Conservation (phyloP, 2,329 filamentous ascomycete species). For the Sporothrix dimorphospora region DNA sequence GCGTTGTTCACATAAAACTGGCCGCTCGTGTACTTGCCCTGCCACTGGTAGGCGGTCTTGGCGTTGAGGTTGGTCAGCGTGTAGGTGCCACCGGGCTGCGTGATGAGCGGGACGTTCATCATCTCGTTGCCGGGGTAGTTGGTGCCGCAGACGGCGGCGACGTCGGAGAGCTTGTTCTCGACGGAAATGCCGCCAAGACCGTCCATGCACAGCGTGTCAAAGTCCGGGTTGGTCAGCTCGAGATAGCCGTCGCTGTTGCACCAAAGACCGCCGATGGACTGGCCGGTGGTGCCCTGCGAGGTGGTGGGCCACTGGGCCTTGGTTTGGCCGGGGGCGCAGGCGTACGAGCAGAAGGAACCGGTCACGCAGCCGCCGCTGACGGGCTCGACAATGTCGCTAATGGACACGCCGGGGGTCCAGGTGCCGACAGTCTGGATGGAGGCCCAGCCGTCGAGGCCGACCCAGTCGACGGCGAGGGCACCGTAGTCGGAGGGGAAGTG, state of each 20-base stretch:
- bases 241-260: constrained; percentile 77
- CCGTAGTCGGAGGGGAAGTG: constrained; percentile 82
- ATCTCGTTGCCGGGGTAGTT: constrained; percentile 93
- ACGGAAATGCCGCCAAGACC: constrained; percentile 73
- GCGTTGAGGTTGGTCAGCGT: constrained; percentile 76
- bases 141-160: constrained; percentile 84
- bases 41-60: constrained; percentile 75
- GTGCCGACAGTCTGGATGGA: constrained; percentile 69
- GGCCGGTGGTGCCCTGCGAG: constrained; percentile 74
- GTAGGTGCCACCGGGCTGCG: constrained; percentile 60
- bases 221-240: constrained; percentile 70
- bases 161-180: constrained; percentile 69
- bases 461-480: constrained; percentile 69
- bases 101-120: constrained; percentile 78
- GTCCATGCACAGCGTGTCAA: constrained; percentile 71
- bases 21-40: constrained; percentile 74
- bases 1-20: constrained; percentile 97
- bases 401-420: constrained; percentile 55
- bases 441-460: constrained; percentile 73
- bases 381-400: constrained; percentile 68
- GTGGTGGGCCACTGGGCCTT: constrained; percentile 83
- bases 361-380: constrained; percentile 63
- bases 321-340: constrained; percentile 87
- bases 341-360: constrained; percentile 84
- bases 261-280: constrained; percentile 86